Base-by-base conservation (phyloP, 192 early-diverging fungal species). In the Paraglomus brasilianum region DNA sequence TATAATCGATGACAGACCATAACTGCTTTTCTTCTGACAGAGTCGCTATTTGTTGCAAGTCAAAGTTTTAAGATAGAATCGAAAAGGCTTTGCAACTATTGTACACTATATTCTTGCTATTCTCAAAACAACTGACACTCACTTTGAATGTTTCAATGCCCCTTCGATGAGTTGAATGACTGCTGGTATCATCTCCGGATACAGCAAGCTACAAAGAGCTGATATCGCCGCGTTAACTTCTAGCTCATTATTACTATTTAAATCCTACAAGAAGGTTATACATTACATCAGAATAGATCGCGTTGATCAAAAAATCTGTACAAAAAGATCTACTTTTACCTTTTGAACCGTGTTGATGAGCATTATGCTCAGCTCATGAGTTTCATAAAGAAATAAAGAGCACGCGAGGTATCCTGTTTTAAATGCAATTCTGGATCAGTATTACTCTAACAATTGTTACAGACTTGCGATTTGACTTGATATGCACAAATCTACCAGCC, bases 331-430 rank as follows among this genome's bases (percentile, higher is more conserved):
- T 72, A 48, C 13, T 44, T 56, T 58, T 69, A 78, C 83, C 71
- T 79, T 76, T 76, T 83, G 81, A 9, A 85, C 55, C 5, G 83
- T 85, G 66, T 85, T 85, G 14, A 83, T 73, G 14, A 85, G 55
- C 83, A 85, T 83, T 40, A 85, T 83, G 52, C 77, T 78, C 10
- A 82, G 61, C 63, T 82, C 78, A 71, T 77, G 77, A 19, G 78
- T 75, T 49, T 85, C 71, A 15, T 78, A 65, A 5, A 85, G 68
- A 9, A 85, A 74, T 17, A 85, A 53, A 43, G 75, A 75, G 52
- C 80, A 82, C 5, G 80, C 74, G 39, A 85, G 55, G 46, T 85
- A 85, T 11, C 83, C 82, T 84, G 30, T 30, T 30, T 30, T 30
- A 53, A 30, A 30, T 30, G 24, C 24, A 17, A 41, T 30, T 41